Conservation (phyloP, 768 basidiomycete genomes). For the Serendipita indica region DNA sequence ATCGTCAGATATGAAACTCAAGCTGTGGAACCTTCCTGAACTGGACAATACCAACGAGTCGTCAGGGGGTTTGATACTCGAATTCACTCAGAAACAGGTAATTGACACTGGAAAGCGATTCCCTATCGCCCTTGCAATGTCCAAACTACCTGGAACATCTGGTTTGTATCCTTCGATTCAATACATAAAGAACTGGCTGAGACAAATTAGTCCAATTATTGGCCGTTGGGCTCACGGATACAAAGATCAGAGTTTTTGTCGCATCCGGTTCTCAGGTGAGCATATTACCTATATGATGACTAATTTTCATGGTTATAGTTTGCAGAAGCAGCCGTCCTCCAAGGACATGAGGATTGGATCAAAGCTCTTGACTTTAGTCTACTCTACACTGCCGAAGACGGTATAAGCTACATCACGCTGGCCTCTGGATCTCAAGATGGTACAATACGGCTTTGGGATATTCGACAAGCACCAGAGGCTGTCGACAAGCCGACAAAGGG, state of each 20-base stretch:
- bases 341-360: constrained; percentile 96
- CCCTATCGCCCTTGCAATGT: constrained; percentile 54
- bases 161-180: constrained; percentile 29
- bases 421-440: constrained; percentile 94
- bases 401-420: constrained; percentile 40
- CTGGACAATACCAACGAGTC: constrained; percentile 22
- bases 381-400: constrained; percentile 36
- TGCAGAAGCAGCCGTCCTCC: constrained; percentile 39
- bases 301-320: constrained; percentile 29
- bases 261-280: constrained; percentile 43
- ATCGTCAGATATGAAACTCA: constrained; percentile 66
- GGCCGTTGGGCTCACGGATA: constrained; percentile 75
- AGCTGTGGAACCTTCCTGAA: constrained; percentile 46
- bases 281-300: constrained; percentile 11
- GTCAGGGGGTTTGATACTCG: constrained; percentile 17
- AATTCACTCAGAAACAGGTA: constrained; percentile 34
- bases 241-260: constrained; percentile 62
- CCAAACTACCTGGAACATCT: constrained; percentile 48
- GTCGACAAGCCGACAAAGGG: constrained; percentile 16
- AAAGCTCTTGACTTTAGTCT: constrained; percentile 35
- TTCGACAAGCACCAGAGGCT: constrained; percentile 23
- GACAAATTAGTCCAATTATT: constrained; percentile 29
- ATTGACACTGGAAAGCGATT: constrained; percentile 50
- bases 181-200: not conserved
- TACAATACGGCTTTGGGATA: constrained; percentile 85